Evolutionary conservation across 2,329 filamentous ascomycete genomes (phyloP).

Genomic region (Ophiosphaerella korrae): DNA sequence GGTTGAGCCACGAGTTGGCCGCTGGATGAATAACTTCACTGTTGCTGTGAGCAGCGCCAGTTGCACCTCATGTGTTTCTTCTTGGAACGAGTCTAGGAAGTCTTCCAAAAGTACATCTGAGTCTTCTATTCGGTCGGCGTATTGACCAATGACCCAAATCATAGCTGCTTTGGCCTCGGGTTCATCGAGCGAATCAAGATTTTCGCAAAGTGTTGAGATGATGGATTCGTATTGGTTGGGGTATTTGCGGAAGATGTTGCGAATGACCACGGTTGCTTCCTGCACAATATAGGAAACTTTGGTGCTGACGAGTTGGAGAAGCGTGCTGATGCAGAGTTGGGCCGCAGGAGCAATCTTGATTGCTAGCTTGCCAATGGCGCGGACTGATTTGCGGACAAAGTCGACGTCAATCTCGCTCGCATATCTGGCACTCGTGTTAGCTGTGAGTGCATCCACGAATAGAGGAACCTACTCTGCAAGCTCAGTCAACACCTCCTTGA

Average conservation of each 20-base stretch:
- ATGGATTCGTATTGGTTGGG: slow-evolving; percentile 99
- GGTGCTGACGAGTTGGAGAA: slow-evolving; percentile 93
- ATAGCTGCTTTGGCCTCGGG: slow-evolving; percentile 98
- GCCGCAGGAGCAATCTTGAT: slow-evolving; percentile 98
- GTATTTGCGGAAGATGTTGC: slow-evolving; percentile 99
- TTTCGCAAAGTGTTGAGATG: slow-evolving; percentile 92
- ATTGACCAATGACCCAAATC: slow-evolving; percentile 99
- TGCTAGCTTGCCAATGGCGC: slow-evolving; percentile 94
- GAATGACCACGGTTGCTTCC: slow-evolving; percentile 97
- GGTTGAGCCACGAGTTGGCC: slow-evolving; percentile 91
- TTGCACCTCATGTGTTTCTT: slow-evolving; percentile 95
- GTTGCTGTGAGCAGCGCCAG: slow-evolving; percentile 92
- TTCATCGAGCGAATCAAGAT: slow-evolving; percentile 94
- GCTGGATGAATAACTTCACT: slow-evolving; percentile 96
- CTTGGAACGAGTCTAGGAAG: slow-evolving; percentile 89
- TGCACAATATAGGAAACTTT: slow-evolving; percentile 99
- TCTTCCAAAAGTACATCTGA: slow-evolving; percentile 92
- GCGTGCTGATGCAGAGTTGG: slow-evolving; percentile 85
- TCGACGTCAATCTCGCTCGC: slow-evolving; percentile 98
- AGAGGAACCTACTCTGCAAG: slow-evolving; percentile 71
- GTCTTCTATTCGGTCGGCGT: slow-evolving; percentile 96
- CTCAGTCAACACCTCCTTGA: slow-evolving; percentile 91
- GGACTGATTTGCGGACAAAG: slow-evolving; percentile 96
- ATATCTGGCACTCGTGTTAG: slow-evolving; percentile 56
- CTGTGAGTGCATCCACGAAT: neutral